Evolutionary conservation across 768 basidiomycete species (phyloP), one percentile per base, ranked within the genome.

Genomic region (Podaxis sp.): DNA sequence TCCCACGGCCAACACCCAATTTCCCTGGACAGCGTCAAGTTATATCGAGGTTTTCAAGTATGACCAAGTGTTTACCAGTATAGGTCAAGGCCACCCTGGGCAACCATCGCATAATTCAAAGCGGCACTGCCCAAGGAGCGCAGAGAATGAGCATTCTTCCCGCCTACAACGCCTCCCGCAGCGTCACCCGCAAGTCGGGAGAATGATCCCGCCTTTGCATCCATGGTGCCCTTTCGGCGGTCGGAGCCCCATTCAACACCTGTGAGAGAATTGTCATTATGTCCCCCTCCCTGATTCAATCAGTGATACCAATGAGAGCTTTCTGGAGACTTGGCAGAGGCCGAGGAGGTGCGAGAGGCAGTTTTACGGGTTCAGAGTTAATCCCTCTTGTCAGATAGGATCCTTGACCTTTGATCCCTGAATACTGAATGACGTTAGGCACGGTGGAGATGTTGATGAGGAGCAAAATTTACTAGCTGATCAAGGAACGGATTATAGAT

Each of bases 401-500:
- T 22, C 96, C 95, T 59, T 88, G 86, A 11, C 89, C 90, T 74
- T 86, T 84, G 48, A 90, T 76, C 4, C 87, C 96, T 13, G 88
- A 88, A 77, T 94, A 96, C 87, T 89, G 63, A 2, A 28, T 51
- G 26, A 7, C 2, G 28, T 48, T 30, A 61, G 39, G 17, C 24
- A 40, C 33, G 53, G 51, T 42, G 63, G 52, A 61, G 42, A 13
- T 57, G 11, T 51, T 19, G 48, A 48, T 9, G 57, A 19, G 55
- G 38, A 52, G 9, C 17, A 33, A 49, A 38, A 38, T 68, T 66
- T 61, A 91, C 90, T 59, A 96, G 80, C 57, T 95, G 86, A 65
- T 93, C 84, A 59, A 95, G 82, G 82, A 95, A 95, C 0, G 96
- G 96, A 71, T 95, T 95, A 79, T 87, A 96, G 64, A 98, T 89